Conservation (phyloP, 495 filamentous ascomycete species). For the Neurospora sp. region DNA sequence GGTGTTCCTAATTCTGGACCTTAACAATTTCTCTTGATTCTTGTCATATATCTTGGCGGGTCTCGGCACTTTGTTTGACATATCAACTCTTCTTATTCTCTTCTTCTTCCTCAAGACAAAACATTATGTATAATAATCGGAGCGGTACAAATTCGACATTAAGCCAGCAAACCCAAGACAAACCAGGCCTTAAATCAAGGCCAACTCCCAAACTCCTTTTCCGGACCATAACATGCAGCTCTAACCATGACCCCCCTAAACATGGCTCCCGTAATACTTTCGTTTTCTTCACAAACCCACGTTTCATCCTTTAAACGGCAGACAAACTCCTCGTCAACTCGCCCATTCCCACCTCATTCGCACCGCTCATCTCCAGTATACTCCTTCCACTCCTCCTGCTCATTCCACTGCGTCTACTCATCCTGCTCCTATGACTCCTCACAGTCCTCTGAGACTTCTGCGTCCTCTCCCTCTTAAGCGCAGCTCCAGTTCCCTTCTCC, state of each 20-base stretch:
- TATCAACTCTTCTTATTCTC: not conserved
- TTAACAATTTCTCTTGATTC: not conserved
- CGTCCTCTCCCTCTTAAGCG: not conserved
- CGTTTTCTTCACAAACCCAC: too few species aligned
- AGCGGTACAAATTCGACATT: not conserved
- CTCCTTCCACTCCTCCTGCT: not conserved
- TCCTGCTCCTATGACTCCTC: not conserved
- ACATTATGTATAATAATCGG: not conserved
- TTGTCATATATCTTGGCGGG: not conserved
- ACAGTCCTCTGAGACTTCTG: not conserved
- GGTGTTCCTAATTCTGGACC: not conserved
- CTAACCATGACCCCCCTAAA: not conserved
- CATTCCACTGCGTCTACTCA: not conserved
- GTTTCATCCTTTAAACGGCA: not conserved
- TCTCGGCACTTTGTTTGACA: not conserved
- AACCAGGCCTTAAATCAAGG: too few species aligned
- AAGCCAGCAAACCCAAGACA: not conserved
- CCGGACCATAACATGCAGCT: not conserved
- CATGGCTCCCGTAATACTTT: too few species aligned
- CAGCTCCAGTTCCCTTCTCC: not conserved
- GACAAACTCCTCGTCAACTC: constrained; percentile 10
- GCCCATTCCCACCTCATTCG: not conserved
- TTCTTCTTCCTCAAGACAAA: not conserved
- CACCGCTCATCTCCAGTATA: not conserved
- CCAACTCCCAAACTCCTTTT: not conserved